Evolutionary conservation across 225 moss, liverwort and hornwort species (phyloP).

Genomic region (Thuidium tamariscinum): DNA sequence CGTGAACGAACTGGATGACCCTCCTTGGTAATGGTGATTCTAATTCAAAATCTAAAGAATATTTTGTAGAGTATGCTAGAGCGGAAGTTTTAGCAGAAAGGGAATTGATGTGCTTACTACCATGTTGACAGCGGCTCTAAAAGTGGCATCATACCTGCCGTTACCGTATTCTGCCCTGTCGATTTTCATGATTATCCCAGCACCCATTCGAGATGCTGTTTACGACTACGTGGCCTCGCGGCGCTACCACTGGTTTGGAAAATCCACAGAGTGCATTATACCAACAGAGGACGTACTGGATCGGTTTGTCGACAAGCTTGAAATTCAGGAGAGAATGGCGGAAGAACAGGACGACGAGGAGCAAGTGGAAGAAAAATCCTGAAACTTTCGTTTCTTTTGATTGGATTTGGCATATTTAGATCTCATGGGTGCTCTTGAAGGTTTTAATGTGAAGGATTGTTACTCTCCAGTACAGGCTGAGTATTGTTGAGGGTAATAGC

Average conservation of each 20-base stretch:
- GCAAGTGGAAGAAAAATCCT: background rate
- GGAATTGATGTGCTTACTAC: background rate
- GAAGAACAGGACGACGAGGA: constrained; percentile 23
- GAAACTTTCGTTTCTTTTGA: background rate
- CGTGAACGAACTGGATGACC: background rate
- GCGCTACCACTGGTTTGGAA: constrained; percentile 45
- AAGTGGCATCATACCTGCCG: constrained; percentile 35
- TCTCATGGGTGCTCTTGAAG: background rate
- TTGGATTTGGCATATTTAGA: background rate
- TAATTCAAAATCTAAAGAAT: background rate
- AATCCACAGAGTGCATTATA: constrained; percentile 18
- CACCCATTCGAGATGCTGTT: constrained; percentile 34
- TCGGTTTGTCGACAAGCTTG: constrained; percentile 47
- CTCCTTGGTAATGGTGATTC: background rate
- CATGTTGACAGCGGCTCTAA: constrained; percentile 35
- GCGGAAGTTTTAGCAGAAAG: background rate
- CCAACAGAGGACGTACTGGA: constrained; percentile 36
- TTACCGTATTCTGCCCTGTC: constrained; percentile 31
- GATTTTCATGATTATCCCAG: constrained; percentile 16
- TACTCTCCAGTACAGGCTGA: background rate
- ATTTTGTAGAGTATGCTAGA: background rate
- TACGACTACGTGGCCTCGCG: constrained; percentile 38
- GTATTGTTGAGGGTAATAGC: background rate
- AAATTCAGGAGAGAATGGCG: constrained; percentile 24
- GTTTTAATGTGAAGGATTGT: background rate